Base-by-base conservation (phyloP, 139 green algal species). In the Chlorella ohadii region DNA sequence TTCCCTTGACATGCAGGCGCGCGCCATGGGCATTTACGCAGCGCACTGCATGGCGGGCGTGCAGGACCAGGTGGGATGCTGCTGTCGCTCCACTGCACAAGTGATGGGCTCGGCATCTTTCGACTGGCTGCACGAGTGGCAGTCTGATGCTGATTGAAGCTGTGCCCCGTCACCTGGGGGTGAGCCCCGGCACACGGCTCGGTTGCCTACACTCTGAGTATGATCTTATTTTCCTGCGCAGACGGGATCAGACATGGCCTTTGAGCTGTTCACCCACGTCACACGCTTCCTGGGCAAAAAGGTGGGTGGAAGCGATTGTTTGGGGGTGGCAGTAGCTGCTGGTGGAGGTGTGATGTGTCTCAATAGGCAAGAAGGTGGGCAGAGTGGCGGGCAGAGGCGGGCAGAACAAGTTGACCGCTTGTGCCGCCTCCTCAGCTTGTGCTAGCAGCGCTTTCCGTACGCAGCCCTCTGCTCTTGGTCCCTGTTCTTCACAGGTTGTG, bases 191-290 rank as follows among this genome's bases (percentile, higher is more conserved):
- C n/a, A n/a, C n/a, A n/a, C n/a, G n/a, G n/a, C n/a, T n/a, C n/a
- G n/a, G n/a, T n/a, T n/a, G n/a, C n/a, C n/a, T n/a, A n/a, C n/a
- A n/a, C n/a, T n/a, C n/a, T n/a, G n/a, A n/a, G n/a, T n/a, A n/a
- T 59, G 15, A 20, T 19, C 51, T 59, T 51, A 6, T 51, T 16
- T 2, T 22, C 51, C 36, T 5, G 4, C 31, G 57, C 76, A 78
- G 51, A 84, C 38, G 17, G 85, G 61, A 0, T 73, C 85, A 9
- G 90, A 90, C 61, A 92, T 98, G 73, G 90, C 88, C 0, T 96
- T 97, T 64, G 95, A 98, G 90, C 91, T 98, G 65, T 98, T 98
- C 87, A 95, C 94, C 13, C 95, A 98, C 75, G 91, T 91, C 2
- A 98, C 95, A 0, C 81, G 84, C 22, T 98, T 98, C 82, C 84